Evolutionary conservation across 208 protist genomes (phyloP), one percentile per base, ranked within the genome.

Genomic region (Tritrichomonas musculus): DNA sequence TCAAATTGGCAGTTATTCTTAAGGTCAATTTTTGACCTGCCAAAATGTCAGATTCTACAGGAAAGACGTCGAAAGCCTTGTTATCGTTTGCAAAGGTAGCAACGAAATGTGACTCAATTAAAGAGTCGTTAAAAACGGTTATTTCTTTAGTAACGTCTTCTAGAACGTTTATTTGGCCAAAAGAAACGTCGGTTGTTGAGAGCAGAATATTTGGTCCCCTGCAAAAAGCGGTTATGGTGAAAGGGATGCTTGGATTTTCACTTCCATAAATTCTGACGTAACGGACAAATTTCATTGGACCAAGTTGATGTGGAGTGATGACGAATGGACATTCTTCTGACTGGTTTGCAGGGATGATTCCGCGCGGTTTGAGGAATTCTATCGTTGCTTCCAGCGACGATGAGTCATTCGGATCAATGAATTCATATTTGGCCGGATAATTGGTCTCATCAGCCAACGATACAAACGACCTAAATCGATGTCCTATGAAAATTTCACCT

Each of bases 371-470:
- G 1, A 60, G 8, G 39, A 82, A 47, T 82, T 88, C 47, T 0
- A 88, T 39, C 8, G 14, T 49, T 39, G 41, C 47, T 39, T 57
- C 17, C 1, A 60, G 77, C 17, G 44, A 5, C 39, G 77, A 60
- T 1, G n/a, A 2, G 4, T 88, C 77, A 47, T 57, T 57, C 1
- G 44, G 14, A 20, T 53, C 41, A 88, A 88, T 49, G 39, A 39
- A 60, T 88, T 88, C 77, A 39, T 27, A 88, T 88, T 88, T 88
- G 0, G 77, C 77, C 57, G 77, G 77, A 88, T 57, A 88, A 17
- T 88, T 47, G 1, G 77, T 88, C 33, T 88, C 47, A 57, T 88
- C 47, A 39, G 57, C 77, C 3, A 88, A 17, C 22, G 17, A 33
- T 13, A 88, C 41, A 36, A 47, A 60, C 13, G 41, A 20, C 39